phyloP scores from a whole-genome alignment of 208 protist species.

The Borovskyia barvae region DNA sequence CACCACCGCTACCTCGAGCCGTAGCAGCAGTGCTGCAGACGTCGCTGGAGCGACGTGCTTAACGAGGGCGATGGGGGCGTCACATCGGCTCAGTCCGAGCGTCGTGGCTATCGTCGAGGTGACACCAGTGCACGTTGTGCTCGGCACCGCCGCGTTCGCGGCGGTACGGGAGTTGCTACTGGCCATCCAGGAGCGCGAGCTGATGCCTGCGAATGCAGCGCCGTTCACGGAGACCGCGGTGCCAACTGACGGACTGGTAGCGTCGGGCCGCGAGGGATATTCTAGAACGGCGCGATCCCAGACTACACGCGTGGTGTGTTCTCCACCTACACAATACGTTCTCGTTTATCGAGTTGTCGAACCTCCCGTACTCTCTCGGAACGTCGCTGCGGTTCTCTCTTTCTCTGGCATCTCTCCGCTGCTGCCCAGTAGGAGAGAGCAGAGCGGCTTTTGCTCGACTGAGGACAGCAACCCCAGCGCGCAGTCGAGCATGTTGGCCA shows the following conservation, averaged over 20 bases:
- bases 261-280: too few species aligned
- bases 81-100: background rate
- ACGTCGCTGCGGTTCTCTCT: too few species aligned
- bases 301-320: too few species aligned
- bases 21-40: background rate
- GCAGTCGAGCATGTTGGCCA: background rate
- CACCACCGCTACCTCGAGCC: conserved; percentile 7
- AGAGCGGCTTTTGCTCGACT: too few species aligned
- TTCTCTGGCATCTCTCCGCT: background rate
- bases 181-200: too few species aligned
- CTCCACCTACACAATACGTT: too few species aligned
- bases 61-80: background rate
- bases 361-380: too few species aligned
- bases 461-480: background rate
- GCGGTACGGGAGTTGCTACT: conserved; percentile 14
- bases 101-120: conserved; percentile 16
- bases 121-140: conserved; percentile 21
- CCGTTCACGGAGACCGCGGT: too few species aligned
- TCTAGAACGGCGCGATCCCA: too few species aligned
- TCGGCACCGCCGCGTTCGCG: conserved; percentile 23
- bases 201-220: too few species aligned
- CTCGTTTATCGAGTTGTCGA: too few species aligned
- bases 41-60: background rate
- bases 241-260: too few species aligned
- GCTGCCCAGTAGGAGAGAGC: background rate